Base-by-base conservation (phyloP, 306 rosid species). In the Inga laurina region DNA sequence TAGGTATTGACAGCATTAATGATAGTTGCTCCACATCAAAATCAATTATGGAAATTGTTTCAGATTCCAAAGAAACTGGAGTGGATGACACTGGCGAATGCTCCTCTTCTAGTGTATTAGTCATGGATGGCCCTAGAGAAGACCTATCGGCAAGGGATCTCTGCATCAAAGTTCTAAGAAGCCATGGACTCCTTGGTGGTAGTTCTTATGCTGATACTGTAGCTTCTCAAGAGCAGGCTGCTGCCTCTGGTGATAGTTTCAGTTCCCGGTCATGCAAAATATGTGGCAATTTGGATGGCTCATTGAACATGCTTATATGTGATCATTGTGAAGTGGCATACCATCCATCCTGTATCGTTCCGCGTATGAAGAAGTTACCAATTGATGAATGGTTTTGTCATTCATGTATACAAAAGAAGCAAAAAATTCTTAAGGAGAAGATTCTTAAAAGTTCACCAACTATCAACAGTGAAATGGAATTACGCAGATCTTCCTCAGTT, bases 1-100 rank as follows among this genome's bases (percentile, higher is more conserved):
- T 91, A 76, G 97, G 93, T 75, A 87, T 90, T 82, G 89, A 85
- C 81, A 91, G 96, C 75, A 82, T 86, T 44, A 86, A 93, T 75
- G 99, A 91, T 79, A 95, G 97, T 86, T 95, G 98, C 86, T 95
- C 98, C 84, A 87, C 96, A 81, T 93, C 98, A 77, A 92, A 95
- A 92, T 91, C 96, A 79, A 92, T 86, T 84, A 83, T 87, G 90
- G 95, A 86, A 83, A 89, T 84, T 80, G 80, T 66, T 88, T 86
- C 88, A 78, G 85, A 87, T 79, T 87, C 92, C 27, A 24, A 67
- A 45, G 89, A 86, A 79, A 88, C 87, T 81, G 92, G 88, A 83
- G 82, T 90, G 73, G 93, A 92, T 87, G 97, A 89, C 81, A 79
- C 90, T 35, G 91, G 94, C 39, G 99, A 92, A 81, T 93, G 97